Conservation (phyloP, 2,329 filamentous ascomycete species). For the Fusarium miscanthi region DNA sequence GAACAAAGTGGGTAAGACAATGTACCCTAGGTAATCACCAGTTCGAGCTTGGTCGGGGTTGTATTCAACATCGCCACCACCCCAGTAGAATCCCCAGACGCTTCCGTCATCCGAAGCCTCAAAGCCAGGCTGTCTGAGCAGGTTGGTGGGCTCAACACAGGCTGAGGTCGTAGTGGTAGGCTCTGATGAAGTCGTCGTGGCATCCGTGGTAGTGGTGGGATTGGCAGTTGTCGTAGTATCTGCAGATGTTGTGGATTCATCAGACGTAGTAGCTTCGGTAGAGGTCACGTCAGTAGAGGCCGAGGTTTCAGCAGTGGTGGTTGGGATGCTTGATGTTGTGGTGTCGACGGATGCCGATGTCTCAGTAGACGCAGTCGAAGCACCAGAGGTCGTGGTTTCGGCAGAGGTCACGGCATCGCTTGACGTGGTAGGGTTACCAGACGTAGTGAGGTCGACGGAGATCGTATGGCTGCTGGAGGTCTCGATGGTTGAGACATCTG, state of each 20-base stretch:
- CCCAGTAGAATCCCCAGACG: constrained; percentile 13
- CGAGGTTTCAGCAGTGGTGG: not conserved
- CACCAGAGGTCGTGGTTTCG: not conserved
- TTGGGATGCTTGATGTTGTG: not conserved
- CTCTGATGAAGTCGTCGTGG: not conserved
- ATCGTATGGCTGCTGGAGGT: not conserved
- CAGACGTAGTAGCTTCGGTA: fast-evolving
- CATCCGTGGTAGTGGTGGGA: not conserved
- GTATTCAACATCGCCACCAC: not conserved
- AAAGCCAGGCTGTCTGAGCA: constrained; percentile 4
- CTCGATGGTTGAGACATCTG: not conserved
- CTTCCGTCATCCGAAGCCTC: not conserved
- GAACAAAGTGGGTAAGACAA: fast-evolving
- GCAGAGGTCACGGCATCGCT: not conserved
- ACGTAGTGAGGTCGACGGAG: not conserved
- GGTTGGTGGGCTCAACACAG: constrained; percentile 7
- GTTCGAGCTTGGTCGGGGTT: not conserved
- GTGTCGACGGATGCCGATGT: not conserved
- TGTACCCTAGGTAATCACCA: not conserved
- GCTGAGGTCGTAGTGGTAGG: constrained; percentile 10
- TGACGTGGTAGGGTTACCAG: not conserved
- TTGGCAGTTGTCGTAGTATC: not conserved
- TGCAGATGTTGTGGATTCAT: not conserved
- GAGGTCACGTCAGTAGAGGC: not conserved
- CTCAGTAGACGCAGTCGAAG: not conserved